Conservation (phyloP, 2,329 filamentous ascomycete species). For the Penicillium crustosum region DNA sequence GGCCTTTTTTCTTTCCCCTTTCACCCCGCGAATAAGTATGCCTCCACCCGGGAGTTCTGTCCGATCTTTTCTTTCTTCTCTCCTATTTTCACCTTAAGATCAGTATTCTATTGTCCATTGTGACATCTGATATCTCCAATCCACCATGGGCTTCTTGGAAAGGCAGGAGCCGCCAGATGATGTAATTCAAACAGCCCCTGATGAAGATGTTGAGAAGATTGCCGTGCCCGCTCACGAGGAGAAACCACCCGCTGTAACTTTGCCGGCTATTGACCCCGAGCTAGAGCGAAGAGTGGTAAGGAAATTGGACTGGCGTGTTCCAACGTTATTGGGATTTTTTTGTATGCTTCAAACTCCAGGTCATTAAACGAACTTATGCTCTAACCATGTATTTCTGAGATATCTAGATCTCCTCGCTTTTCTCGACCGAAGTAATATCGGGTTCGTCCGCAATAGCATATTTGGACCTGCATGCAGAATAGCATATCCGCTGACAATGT, state of each 20-base stretch:
- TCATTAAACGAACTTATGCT: not conserved
- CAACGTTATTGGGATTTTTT: conserved; percentile 39
- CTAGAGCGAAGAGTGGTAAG: conserved; percentile 38
- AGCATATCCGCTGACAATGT: conserved; percentile 2
- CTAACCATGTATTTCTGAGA: conserved; percentile 1
- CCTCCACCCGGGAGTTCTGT: not conserved
- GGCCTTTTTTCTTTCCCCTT: not conserved
- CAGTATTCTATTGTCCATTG: not conserved
- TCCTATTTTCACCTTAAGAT: not conserved
- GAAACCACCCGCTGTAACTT: conserved; percentile 16
- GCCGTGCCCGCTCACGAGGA: conserved; percentile 24
- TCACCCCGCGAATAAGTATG: conserved; percentile 8
- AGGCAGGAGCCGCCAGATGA: conserved; percentile 21
- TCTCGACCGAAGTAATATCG: conserved; percentile 54
- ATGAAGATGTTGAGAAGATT: conserved; percentile 31
- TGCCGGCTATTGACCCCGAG: conserved; percentile 33
- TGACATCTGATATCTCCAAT: not conserved
- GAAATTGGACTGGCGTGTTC: conserved; percentile 40
- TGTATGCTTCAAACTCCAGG: conserved; percentile 32
- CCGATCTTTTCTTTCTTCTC: not conserved
- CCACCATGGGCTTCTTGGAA: conserved; percentile 25
- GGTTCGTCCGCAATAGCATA: conserved; percentile 30
- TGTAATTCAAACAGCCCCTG: conserved; percentile 22
- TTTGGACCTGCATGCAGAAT: not conserved
- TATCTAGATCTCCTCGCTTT: conserved; percentile 48